phyloP scores from a whole-genome alignment of 176 grass and related monocot genomes.

The Aechmea fasciata region DNA sequence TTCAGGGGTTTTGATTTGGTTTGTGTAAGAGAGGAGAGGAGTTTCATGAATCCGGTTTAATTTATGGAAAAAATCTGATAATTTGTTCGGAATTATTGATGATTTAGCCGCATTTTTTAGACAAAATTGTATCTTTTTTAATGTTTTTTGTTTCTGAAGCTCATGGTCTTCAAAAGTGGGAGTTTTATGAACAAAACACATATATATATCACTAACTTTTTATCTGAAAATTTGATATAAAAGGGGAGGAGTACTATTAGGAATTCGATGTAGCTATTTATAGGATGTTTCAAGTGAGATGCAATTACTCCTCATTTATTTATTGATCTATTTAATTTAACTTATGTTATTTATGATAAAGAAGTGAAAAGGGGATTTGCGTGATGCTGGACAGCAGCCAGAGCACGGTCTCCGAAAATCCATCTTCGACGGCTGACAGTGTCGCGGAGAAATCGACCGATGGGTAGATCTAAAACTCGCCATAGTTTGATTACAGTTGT shows the following conservation, averaged over 20 bases:
- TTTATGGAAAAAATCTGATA: not conserved
- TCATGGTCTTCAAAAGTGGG: too few species aligned
- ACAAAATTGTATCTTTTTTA: not conserved
- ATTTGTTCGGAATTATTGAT: not conserved
- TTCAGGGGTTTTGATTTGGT: not conserved
- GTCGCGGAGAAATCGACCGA: slow-evolving; percentile 6
- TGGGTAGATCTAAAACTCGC: slow-evolving; percentile 24
- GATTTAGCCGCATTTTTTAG: not conserved
- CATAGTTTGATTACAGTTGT: not conserved
- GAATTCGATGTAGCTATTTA: too few species aligned
- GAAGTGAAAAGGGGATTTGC: slow-evolving; percentile 2
- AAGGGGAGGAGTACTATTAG: too few species aligned
- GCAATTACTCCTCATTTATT: too few species aligned
- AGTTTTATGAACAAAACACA: too few species aligned
- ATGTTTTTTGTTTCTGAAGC: too few species aligned
- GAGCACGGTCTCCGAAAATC: slow-evolving; percentile 36
- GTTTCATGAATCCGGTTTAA: not conserved
- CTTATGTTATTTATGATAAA: too few species aligned
- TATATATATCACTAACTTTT: too few species aligned
- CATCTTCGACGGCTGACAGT: slow-evolving; percentile 25
- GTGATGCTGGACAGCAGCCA: slow-evolving; percentile 20
- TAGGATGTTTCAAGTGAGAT: too few species aligned
- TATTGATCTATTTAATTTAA: too few species aligned
- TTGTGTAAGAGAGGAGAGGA: not conserved
- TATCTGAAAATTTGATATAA: too few species aligned